A percentile compares a stretch with the other conserved stretches of the same genome.
phyloP scores from a whole-genome alignment of 768 basidiomycete genomes.

The Termitomyces sp. region DNA sequence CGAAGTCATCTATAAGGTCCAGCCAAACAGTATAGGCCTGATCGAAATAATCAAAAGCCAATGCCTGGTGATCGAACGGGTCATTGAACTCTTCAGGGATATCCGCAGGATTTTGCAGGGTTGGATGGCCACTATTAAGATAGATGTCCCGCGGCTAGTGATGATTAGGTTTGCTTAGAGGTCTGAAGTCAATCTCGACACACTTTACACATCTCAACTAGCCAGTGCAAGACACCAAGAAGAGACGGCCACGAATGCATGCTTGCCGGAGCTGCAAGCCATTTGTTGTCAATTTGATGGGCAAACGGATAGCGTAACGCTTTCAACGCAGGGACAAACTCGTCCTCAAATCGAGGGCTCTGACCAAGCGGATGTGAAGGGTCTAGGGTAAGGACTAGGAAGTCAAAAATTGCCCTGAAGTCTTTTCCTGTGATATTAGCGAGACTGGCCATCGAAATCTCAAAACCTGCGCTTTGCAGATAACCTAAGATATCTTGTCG shows the following conservation, averaged over 20 bases:
- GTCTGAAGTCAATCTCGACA: constrained; percentile 12
- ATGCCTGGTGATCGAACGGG: constrained; percentile 63
- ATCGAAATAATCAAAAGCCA: constrained; percentile 72
- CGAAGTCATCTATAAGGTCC: constrained; percentile 59
- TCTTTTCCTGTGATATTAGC: constrained; percentile 81
- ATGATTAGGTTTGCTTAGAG: constrained; percentile 19
- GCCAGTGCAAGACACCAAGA: constrained; percentile 88
- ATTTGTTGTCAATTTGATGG: constrained; percentile 75
- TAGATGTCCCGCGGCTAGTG: constrained; percentile 39
- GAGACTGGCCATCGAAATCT: constrained; percentile 63
- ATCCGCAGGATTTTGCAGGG: constrained; percentile 52
- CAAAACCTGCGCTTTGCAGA: constrained; percentile 59
- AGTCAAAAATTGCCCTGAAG: constrained; percentile 80
- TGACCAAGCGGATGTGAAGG: constrained; percentile 54
- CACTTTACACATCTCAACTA: constrained; percentile 83
- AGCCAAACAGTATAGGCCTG: constrained; percentile 67
- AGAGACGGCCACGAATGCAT: constrained; percentile 91
- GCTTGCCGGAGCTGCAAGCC: constrained; percentile 82
- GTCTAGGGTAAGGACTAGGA: constrained; percentile 68
- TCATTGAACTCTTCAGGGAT: constrained; percentile 76
- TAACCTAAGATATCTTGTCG: constrained; percentile 71
- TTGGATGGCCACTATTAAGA: constrained; percentile 58
- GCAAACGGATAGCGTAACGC: constrained; percentile 79
- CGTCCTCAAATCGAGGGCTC: constrained; percentile 64
- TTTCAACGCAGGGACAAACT: constrained; percentile 71